phyloP scores from a whole-genome alignment of 2,329 filamentous ascomycete species.

The Phaeosphaeriaceae sp. region DNA sequence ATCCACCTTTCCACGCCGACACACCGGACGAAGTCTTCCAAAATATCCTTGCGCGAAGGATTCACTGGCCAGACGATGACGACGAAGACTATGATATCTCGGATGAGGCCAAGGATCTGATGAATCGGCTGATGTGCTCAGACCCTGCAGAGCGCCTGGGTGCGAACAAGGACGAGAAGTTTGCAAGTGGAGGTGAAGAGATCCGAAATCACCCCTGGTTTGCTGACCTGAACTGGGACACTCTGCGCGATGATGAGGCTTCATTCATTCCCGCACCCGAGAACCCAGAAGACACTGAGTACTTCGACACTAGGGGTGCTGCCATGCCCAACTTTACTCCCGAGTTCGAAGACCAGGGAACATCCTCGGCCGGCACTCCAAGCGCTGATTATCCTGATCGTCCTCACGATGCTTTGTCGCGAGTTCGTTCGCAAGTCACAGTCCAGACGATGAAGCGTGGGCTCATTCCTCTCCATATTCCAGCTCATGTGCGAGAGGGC shows the following conservation, averaged over 20 bases:
- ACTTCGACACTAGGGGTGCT: constrained; percentile 91
- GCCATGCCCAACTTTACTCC: constrained; percentile 91
- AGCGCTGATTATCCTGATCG: constrained; percentile 83
- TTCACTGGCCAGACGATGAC: constrained; percentile 90
- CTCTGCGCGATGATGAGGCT: constrained; percentile 90
- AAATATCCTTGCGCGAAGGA: constrained; percentile 88
- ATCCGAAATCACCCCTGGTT: constrained; percentile 94
- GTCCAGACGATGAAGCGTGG: constrained; percentile 83
- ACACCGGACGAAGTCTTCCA: constrained; percentile 95
- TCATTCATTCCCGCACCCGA: constrained; percentile 93
- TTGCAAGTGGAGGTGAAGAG: constrained; percentile 82
- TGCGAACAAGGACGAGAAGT: constrained; percentile 84
- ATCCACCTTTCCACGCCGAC: constrained; percentile 89
- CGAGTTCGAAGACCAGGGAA: constrained; percentile 88
- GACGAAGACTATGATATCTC: constrained; percentile 77
- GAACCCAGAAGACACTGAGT: constrained; percentile 96
- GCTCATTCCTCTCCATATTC: constrained; percentile 94
- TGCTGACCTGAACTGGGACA: constrained; percentile 84
- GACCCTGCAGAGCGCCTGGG: constrained; percentile 84
- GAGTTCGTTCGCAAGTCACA: constrained; percentile 85
- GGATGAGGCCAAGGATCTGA: constrained; percentile 88
- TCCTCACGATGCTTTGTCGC: constrained; percentile 91
- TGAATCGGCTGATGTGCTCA: constrained; percentile 88
- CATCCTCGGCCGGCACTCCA: constrained; percentile 73
- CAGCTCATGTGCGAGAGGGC: constrained; percentile 90